phyloP scores from a whole-genome alignment of 2,329 filamentous ascomycete genomes.

The Teratosphaeria epicoccoides region DNA sequence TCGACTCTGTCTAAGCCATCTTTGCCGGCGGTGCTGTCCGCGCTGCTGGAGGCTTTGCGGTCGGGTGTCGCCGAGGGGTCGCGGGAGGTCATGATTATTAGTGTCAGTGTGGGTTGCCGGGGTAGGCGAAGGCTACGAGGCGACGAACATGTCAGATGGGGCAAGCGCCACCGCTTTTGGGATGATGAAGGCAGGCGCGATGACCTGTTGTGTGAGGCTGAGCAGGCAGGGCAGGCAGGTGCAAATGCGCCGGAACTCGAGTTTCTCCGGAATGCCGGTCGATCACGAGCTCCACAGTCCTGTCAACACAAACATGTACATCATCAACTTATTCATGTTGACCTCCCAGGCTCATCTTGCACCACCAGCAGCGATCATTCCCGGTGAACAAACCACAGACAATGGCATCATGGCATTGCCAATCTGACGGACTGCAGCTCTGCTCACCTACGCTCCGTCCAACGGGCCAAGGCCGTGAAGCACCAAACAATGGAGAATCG shows the following conservation, averaged over 20 bases:
- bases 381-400: too few relatives aligned
- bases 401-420: too few relatives aligned
- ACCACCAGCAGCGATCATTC: too few relatives aligned
- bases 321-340: too few relatives aligned
- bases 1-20: slow-evolving; percentile 28
- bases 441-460: too few relatives aligned
- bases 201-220: not conserved
- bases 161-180: not conserved
- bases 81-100: slow-evolving; percentile 8
- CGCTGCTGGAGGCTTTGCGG: slow-evolving; percentile 9
- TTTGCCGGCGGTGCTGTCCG: slow-evolving; percentile 8
- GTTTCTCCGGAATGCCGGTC: not conserved
- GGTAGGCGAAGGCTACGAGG: not conserved
- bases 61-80: slow-evolving; percentile 8
- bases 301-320: not conserved
- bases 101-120: not conserved
- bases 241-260: not conserved
- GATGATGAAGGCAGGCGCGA: not conserved
- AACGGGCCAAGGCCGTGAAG: too few relatives aligned
- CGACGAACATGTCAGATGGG: not conserved
- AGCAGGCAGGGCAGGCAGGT: too few relatives aligned
- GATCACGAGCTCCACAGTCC: not conserved
- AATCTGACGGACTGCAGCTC: too few relatives aligned
- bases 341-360: too few relatives aligned
- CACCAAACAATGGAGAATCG: too few relatives aligned